Evolutionary conservation across 2,329 filamentous ascomycete species (phyloP), one percentile per base, ranked within the genome.

Genomic region (Calonectria naviculata): DNA sequence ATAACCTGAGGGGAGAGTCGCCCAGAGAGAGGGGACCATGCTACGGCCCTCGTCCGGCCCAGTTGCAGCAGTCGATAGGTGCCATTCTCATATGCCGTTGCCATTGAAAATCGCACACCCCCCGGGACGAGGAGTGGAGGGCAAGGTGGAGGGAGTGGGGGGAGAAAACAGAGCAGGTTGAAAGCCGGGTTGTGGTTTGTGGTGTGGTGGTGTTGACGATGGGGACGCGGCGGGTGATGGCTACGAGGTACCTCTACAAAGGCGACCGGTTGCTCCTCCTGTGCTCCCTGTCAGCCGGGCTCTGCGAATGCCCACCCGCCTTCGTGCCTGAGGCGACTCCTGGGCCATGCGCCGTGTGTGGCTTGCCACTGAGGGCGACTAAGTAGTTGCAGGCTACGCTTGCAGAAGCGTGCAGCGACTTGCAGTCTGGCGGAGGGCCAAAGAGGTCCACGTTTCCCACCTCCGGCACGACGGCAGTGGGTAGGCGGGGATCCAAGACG

Each of bases 221-320:
- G 56, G 65, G 34, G 44, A 49, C 56, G 4, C 34, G 29, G 46
- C 42, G 26, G 46, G 65, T 36, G 69, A 68, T 72, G 60, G 71
- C 49, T 24, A 70, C 31, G 67, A 72, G 44, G 71, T 72, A 72
- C 67, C 66, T 65, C 67, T 49, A 72, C 71, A 72, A 70, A 66
- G 52, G 52, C 44, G 36, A 46, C 67, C 21, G 26, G 52, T 54
- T 42, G 10, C 34, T 10, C 15, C 6, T 9, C 34, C 10, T 9
- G 34, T 13, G 41, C 67, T 42, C 31, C 46, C 58, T 36, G 36
- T 54, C 46, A 29, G 56, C 54, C 38, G 41, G 34, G 44, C 56
- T 19, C 56, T 38, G 38, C 42, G 29, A 47, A 28, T 60, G 41
- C n/a, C 24, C 42, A 29, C 65, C 21, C 36, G 34, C 42, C 26